Percentiles rank a stretch among this genome's conserved stretches.
phyloP scores from a whole-genome alignment of 768 basidiomycete species.

The Russula ochroleuca region DNA sequence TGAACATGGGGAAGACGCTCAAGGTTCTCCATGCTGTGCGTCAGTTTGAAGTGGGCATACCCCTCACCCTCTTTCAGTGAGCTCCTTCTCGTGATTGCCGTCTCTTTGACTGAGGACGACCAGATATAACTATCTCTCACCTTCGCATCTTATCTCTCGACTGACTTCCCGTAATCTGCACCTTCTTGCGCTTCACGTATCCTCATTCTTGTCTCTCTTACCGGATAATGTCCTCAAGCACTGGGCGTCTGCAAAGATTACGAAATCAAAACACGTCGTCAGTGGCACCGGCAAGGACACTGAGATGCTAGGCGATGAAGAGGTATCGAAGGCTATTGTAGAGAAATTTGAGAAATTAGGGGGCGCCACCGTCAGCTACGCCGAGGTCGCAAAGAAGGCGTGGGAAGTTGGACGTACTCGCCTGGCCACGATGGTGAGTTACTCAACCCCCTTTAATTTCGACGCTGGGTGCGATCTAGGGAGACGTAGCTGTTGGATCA shows the following conservation, averaged over 20 bases:
- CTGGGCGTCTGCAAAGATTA: slow-evolving; percentile 94
- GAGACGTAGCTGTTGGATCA: slow-evolving; percentile 74
- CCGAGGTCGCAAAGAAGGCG: slow-evolving; percentile 89
- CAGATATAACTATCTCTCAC: slow-evolving; percentile 80
- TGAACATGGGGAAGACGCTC: slow-evolving; percentile 86
- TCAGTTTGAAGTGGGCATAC: slow-evolving; percentile 88
- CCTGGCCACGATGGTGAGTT: slow-evolving; percentile 74
- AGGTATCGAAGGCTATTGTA: slow-evolving; percentile 77
- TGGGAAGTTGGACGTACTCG: slow-evolving; percentile 83
- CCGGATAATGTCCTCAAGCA: slow-evolving; percentile 87
- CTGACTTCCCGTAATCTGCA: slow-evolving; percentile 86
- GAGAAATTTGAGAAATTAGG: slow-evolving; percentile 85
- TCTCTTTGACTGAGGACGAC: slow-evolving; percentile 3
- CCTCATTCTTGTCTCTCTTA: slow-evolving; percentile 74
- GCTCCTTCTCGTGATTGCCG: slow-evolving; percentile 30
- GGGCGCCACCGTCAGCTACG: slow-evolving; percentile 78
- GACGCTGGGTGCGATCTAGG: neutral
- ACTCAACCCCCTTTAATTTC: neutral
- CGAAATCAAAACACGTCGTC: slow-evolving; percentile 58
- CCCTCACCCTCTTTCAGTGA: slow-evolving; percentile 87
- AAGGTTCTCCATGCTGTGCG: slow-evolving; percentile 93
- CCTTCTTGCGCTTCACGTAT: slow-evolving; percentile 87
- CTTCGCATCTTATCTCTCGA: slow-evolving; percentile 73
- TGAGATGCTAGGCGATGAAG: slow-evolving; percentile 66
- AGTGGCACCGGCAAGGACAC: slow-evolving; percentile 50